These are phyloP conservation scores for Komagataella kurtzmanii DNA, from an alignment of 805 yeast species.

Conservation along the genomic window DNA sequence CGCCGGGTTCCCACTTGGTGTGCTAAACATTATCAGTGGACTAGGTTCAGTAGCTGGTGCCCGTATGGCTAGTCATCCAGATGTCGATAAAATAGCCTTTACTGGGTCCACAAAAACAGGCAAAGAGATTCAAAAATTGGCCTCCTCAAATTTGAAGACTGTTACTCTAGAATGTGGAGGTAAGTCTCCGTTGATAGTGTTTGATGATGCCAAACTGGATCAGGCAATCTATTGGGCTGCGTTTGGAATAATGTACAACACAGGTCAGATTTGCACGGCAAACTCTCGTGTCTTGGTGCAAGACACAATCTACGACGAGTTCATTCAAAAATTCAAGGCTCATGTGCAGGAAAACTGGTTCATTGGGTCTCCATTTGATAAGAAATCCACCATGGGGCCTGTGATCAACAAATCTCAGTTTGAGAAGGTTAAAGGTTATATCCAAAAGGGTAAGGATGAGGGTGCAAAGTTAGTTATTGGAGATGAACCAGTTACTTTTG, in stretches of 20 bases:
- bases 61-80: constrained; percentile 46
- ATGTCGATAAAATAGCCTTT: constrained; percentile 45
- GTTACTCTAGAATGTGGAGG: constrained; percentile 67
- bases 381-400: constrained; percentile 42
- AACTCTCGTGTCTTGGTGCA: constrained; percentile 51
- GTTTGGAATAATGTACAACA: constrained; percentile 47
- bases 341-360: constrained; percentile 35
- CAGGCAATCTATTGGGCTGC: constrained; percentile 61
- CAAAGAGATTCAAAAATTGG: constrained; percentile 44
- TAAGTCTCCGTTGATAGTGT: constrained; percentile 50
- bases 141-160: constrained; percentile 46
- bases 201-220: constrained; percentile 50
- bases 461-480: constrained; percentile 35
- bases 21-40: constrained; percentile 59
- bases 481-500: constrained; percentile 26
- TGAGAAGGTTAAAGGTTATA: constrained; percentile 34
- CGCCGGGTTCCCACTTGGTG: constrained; percentile 72
- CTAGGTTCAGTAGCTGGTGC: constrained; percentile 60
- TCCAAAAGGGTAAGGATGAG: constrained; percentile 29
- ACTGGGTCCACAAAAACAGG: constrained; percentile 64
- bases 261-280: constrained; percentile 61
- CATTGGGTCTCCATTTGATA: constrained; percentile 42
- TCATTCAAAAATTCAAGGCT: constrained; percentile 26
- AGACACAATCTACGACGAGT: constrained; percentile 40
- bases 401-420: constrained; percentile 43